These are phyloP conservation scores for Camelina hispida DNA, from an alignment of 345 rosid genomes.

Conservation along the genomic window DNA sequence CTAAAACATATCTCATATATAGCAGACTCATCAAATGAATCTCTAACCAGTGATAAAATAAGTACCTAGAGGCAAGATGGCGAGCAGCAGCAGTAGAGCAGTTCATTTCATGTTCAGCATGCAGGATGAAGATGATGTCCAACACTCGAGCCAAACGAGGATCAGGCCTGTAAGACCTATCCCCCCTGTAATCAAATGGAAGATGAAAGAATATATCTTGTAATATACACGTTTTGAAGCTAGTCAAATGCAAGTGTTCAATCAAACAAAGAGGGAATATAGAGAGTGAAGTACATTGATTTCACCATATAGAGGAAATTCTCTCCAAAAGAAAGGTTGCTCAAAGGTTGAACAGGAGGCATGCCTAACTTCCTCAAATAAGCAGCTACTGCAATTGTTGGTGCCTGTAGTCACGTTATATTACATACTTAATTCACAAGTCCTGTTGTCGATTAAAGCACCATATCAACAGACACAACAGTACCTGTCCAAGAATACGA, in stretches of 20 bases:
- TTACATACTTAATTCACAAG: neutral
- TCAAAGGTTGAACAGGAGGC: constrained; percentile 87
- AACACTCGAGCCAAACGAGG: constrained; percentile 85
- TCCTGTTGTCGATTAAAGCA: neutral
- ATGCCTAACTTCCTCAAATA: constrained; percentile 80
- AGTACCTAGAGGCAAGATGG: constrained; percentile 91
- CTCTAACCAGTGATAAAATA: constrained; percentile 23
- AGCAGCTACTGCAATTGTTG: constrained; percentile 89
- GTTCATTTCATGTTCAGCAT: constrained; percentile 98
- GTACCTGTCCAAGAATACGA: constrained; percentile 87
- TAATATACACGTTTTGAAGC: neutral
- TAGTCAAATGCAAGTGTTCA: neutral
- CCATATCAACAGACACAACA: constrained; percentile 11
- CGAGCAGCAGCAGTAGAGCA: constrained; percentile 93
- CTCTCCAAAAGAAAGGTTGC: constrained; percentile 78
- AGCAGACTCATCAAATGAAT: constrained; percentile 2
- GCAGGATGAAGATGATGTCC: constrained; percentile 79
- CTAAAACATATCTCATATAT: constrained; percentile 6
- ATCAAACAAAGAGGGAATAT: neutral
- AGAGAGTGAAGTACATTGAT: constrained; percentile 60
- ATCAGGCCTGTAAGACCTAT: constrained; percentile 82
- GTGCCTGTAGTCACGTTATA: constrained; percentile 47
- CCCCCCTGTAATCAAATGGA: constrained; percentile 59
- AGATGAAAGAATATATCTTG: neutral
- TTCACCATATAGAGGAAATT: constrained; percentile 88